These are phyloP conservation scores for Gymnopus androsaceus DNA, from an alignment of 1,284 basidiomycete species.

Conservation along the genomic window DNA sequence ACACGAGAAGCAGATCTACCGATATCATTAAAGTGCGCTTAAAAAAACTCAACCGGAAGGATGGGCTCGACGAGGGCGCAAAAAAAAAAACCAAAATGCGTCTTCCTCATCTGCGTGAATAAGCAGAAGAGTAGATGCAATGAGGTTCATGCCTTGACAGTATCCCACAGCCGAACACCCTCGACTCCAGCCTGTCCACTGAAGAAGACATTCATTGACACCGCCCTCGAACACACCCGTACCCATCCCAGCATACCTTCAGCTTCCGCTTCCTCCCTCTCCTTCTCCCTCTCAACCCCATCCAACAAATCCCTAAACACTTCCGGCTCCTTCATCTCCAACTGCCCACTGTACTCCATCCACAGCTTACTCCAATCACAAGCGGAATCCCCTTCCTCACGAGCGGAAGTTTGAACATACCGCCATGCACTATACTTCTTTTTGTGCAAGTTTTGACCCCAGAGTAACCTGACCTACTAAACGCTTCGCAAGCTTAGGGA, in stretches of 20 bases:
- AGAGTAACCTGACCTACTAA: too few species aligned
- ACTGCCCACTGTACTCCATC: slow-evolving; percentile 90
- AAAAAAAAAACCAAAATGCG: slow-evolving; percentile 91
- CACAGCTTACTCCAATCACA: slow-evolving; percentile 83
- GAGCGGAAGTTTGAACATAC: too few species aligned
- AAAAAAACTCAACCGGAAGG: slow-evolving; percentile 88
- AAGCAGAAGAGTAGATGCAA: slow-evolving; percentile 91
- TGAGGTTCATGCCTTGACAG: slow-evolving; percentile 93
- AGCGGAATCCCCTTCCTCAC: slow-evolving; percentile 88
- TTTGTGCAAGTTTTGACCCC: too few species aligned
- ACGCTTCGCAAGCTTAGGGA: too few species aligned
- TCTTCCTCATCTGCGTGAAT: slow-evolving; percentile 95
- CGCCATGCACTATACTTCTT: too few species aligned
- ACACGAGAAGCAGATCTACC: slow-evolving; percentile 96
- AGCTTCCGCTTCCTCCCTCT: not conserved
- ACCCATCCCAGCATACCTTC: slow-evolving; percentile 33
- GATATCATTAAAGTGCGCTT: slow-evolving; percentile 74
- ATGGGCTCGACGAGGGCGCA: slow-evolving; percentile 90
- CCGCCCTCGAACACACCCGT: slow-evolving; percentile 74
- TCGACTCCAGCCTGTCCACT: slow-evolving; percentile 94
- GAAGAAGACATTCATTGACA: slow-evolving; percentile 97
- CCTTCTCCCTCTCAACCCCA: slow-evolving; percentile 43
- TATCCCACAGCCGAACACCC: slow-evolving; percentile 81
- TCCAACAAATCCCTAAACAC: slow-evolving; percentile 84
- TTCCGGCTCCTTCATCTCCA: slow-evolving; percentile 92